Evolutionary conservation across 164 flowering plant species (phyloP), one percentile per base, ranked within the genome.

Genomic region (Euptelea pleiosperma): DNA sequence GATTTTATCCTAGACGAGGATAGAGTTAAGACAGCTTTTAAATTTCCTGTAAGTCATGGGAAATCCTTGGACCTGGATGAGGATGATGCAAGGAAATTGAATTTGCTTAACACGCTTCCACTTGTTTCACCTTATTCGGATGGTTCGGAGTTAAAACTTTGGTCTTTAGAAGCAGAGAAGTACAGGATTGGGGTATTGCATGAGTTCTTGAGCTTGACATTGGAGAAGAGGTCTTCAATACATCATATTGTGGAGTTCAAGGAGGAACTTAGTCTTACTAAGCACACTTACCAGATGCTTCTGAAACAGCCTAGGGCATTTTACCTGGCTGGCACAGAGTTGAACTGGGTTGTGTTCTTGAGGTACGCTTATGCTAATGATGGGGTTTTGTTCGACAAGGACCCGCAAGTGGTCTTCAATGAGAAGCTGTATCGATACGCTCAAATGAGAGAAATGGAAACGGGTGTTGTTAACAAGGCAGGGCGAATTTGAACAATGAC

Each of bases 331-430:
- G 97, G 97, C 4, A 87, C 92, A 0, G 86, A 87, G 79, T 85
- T 85, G 95, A 94, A 94, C 60, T 94, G 96, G 99, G 83, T 66
- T 42, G 96, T 94, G 18, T 91, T 94, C 64, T 68, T 87, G 75
- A 85, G 66, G 57, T 88, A 83, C 70, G 93, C 72, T 12, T 94
- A 89, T 66, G 79, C 70, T 52, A 79, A 79, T 45, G 75, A 77
- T 66, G 95, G 90, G 22, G 66, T 45, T 65, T 75, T 90, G 77
- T 65, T 74, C 0, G 52, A 73, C 22, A 87, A 81, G 63, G 97
- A 87, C 62, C 92, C 92, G 0, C 94, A 82, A 68, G 83, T 89
- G 18, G 61, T 71, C 41, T 85, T 83, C 67, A 77, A 81, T 57
- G 88, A 85, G 73, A 85, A 77, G 82, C 55, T 89, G 52, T 78